These are phyloP conservation scores for Isabelozyma heimii DNA, from an alignment of 805 yeast genomes.

Conservation along the genomic window DNA sequence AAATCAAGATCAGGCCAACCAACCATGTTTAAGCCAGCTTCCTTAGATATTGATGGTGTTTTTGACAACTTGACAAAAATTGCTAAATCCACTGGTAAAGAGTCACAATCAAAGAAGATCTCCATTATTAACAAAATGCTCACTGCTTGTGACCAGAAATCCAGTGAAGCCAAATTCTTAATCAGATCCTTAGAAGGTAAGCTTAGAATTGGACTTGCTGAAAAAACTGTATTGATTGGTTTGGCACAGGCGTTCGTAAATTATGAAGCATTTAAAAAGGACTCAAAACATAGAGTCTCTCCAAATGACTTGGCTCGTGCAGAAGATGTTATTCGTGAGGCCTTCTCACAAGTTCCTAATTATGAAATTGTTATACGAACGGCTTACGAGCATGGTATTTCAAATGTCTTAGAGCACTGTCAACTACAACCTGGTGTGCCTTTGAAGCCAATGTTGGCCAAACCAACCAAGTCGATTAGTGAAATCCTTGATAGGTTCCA, in stretches of 20 bases:
- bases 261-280: constrained; percentile 41
- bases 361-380: constrained; percentile 74
- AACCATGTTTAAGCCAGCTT: constrained; percentile 88
- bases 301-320: constrained; percentile 56
- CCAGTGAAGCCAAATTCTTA: constrained; percentile 79
- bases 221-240: constrained; percentile 82
- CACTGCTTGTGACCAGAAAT: constrained; percentile 73
- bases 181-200: constrained; percentile 92
- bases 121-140: constrained; percentile 78
- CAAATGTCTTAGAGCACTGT: constrained; percentile 62
- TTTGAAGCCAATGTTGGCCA: constrained; percentile 95
- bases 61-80: constrained; percentile 73
- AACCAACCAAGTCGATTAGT: constrained; percentile 91
- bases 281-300: constrained; percentile 16
- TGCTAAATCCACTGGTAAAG: constrained; percentile 74
- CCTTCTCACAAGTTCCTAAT: constrained; percentile 87
- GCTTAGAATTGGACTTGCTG: constrained; percentile 89
- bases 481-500: constrained; percentile 89
- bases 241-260: constrained; percentile 78
- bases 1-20: constrained; percentile 82
- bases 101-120: constrained; percentile 77
- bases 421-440: constrained; percentile 90
- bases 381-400: constrained; percentile 66
- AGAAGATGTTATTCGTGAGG: constrained; percentile 78
- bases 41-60: constrained; percentile 70